Percentiles rank a stretch among this genome's conserved stretches.
phyloP scores from a whole-genome alignment of 2,329 filamentous ascomycete genomes.

The Chaetomium sp. region DNA sequence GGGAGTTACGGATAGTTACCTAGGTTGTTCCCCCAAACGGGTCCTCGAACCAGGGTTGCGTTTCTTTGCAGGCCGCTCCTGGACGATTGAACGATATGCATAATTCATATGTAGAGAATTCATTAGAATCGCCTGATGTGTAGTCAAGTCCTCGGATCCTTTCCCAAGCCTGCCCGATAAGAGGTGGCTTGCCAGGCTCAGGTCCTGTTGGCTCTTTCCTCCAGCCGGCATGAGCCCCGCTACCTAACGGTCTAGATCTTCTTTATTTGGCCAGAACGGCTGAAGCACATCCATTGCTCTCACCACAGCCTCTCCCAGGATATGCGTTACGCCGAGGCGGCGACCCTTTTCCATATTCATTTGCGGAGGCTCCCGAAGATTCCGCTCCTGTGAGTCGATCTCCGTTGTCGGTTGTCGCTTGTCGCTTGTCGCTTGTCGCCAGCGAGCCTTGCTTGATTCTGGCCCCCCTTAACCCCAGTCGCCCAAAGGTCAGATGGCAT shows the following conservation, averaged over 20 bases:
- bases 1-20: no score
- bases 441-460: not conserved
- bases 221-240: no score
- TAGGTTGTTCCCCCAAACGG: not conserved
- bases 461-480: not conserved
- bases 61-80: not conserved
- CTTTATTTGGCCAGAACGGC: not conserved
- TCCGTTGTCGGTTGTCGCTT: not conserved
- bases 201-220: not conserved
- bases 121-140: no score
- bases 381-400: not conserved
- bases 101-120: no score
- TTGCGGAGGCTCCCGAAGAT: not conserved
- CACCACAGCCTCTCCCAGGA: not conserved
- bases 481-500: conserved; percentile 24
- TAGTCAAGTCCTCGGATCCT: no score
- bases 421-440: no score
- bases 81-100: not conserved
- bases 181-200: no score
- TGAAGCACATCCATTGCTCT: not conserved
- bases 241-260: not conserved
- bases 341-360: not conserved
- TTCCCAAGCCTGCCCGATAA: no score
- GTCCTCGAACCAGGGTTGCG: not conserved
- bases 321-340: not conserved